Evolutionary conservation across 257 asterid genomes (phyloP).

Genomic region (Eustoma russellianum): DNA sequence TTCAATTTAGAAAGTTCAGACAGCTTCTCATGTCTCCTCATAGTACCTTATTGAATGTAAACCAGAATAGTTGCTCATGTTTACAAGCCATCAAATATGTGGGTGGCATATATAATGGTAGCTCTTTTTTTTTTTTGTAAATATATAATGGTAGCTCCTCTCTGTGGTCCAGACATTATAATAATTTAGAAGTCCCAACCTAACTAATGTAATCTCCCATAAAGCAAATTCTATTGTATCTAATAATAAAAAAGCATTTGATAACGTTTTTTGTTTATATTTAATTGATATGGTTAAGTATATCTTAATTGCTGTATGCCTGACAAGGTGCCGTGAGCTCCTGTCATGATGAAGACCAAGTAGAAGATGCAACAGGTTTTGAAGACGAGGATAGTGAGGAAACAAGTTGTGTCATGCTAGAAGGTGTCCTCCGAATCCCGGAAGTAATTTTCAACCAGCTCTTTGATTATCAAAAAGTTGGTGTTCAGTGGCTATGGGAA

Average conservation of each 20-base stretch:
- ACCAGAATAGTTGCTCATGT: conserved; percentile 87
- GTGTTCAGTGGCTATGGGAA: conserved; percentile 99
- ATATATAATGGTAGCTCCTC: too few species aligned
- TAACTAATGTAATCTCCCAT: too few species aligned
- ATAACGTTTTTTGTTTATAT: neutral
- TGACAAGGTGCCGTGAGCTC: conserved; percentile 46
- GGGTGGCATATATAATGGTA: conserved; percentile 87
- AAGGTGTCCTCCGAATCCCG: conserved; percentile 84
- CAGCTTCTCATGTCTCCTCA: conserved; percentile 66
- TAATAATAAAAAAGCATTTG: too few species aligned
- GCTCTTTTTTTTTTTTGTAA: too few species aligned
- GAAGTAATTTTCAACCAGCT: conserved; percentile 57
- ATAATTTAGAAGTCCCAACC: too few species aligned
- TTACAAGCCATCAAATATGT: conserved; percentile 93
- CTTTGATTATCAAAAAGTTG: conserved; percentile 96
- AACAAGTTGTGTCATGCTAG: conserved; percentile 62
- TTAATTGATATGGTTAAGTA: neutral
- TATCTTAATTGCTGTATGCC: conserved; percentile 11
- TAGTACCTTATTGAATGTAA: conserved; percentile 74
- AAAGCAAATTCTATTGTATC: too few species aligned
- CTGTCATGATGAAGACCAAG: conserved; percentile 41
- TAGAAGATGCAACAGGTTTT: conserved; percentile 21
- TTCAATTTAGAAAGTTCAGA: conserved; percentile 59
- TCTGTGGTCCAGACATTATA: conserved; percentile 24
- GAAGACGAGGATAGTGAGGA: conserved; percentile 44